Conservation (phyloP, 305 asterid species). For the Rubia tinctorum region DNA sequence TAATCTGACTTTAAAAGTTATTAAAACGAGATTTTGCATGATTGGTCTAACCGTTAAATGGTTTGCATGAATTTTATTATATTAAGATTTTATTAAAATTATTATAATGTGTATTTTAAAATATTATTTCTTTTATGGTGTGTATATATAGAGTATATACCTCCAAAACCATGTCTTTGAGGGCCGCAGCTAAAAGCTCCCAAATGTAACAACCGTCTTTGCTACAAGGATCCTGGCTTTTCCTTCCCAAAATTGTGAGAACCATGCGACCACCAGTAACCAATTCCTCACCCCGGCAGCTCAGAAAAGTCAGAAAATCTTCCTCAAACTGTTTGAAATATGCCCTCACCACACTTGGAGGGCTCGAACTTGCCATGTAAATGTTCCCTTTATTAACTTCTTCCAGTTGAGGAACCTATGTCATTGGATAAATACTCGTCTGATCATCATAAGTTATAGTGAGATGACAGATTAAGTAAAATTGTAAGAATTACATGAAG, state of each 20-base stretch:
- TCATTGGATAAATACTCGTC: no score
- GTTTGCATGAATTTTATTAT: no score
- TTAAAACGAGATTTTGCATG: no score
- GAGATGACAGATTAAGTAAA: no score
- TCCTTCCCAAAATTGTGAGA: constrained; percentile 58
- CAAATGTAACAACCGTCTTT: constrained; percentile 55
- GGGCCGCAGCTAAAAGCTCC: constrained; percentile 53
- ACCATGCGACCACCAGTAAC: constrained; percentile 61
- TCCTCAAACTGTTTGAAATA: constrained; percentile 44
- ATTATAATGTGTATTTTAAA: no score
- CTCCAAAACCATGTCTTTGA: constrained; percentile 44
- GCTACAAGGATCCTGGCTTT: constrained; percentile 38
- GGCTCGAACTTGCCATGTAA: constrained; percentile 42
- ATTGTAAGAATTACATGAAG: no score
- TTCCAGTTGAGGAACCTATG: constrained; percentile 46
- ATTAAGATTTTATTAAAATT: no score
- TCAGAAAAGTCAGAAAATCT: constrained; percentile 50
- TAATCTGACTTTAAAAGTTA: no score
- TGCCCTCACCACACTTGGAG: constrained; percentile 42
- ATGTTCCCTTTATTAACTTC: constrained; percentile 44
- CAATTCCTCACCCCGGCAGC: constrained; percentile 48
- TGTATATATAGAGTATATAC: constrained; percentile 14
- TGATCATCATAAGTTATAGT: no score
- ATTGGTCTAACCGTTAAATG: no score
- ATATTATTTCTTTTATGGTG: neutral